phyloP scores from a whole-genome alignment of 192 early-diverging fungal genomes.

The Podochytrium sp. region DNA sequence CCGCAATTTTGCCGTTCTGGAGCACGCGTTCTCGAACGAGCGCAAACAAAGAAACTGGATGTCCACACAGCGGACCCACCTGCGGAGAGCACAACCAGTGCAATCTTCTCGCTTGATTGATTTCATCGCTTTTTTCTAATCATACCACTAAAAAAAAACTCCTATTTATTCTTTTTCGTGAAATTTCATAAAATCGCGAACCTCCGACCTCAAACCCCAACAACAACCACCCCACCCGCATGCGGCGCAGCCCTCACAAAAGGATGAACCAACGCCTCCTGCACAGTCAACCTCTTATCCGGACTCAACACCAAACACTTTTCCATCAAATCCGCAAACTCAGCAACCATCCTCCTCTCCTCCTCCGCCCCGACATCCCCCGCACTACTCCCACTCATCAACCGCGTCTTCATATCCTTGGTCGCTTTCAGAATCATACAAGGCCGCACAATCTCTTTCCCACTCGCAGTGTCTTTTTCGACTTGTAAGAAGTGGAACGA shows the following conservation, averaged over 20 bases:
- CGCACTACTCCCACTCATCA: constrained; percentile 50
- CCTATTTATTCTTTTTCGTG: no score
- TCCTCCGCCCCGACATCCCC: constrained; percentile 60
- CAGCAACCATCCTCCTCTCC: constrained; percentile 60
- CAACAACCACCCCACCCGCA: no score
- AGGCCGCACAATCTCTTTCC: constrained; percentile 59
- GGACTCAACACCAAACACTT: constrained; percentile 81
- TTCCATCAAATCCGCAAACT: constrained; percentile 88
- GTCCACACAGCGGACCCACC: no score
- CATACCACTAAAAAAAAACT: no score
- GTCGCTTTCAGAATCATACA: constrained; percentile 69
- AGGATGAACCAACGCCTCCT: constrained; percentile 86
- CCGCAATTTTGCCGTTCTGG: no score
- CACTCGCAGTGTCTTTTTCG: constrained; percentile 63
- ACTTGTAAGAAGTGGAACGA: constrained; percentile 65
- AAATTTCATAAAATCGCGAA: no score
- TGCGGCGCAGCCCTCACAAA: constrained; percentile 59
- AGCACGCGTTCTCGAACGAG: no score
- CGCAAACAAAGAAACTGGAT: no score
- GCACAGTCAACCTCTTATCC: constrained; percentile 84
- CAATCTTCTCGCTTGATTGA: no score
- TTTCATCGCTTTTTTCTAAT: no score
- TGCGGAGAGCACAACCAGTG: no score
- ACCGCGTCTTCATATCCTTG: constrained; percentile 70
- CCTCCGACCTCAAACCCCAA: no score